Conservation (phyloP, 306 rosid genomes). For the Biancaea sappan region DNA sequence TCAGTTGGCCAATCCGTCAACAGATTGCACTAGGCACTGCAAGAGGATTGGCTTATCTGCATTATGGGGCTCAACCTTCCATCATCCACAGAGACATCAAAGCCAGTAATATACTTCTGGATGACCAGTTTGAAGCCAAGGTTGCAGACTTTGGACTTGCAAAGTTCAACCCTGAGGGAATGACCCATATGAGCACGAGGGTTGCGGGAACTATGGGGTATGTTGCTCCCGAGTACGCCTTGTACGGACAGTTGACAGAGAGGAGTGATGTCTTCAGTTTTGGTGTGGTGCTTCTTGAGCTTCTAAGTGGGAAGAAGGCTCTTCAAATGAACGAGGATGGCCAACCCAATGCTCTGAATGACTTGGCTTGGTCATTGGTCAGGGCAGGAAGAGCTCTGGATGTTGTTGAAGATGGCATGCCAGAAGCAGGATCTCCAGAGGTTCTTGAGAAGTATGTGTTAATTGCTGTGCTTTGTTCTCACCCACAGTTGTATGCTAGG, state of each 20-base stretch:
- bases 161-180: slow-evolving; percentile 84
- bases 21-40: slow-evolving; percentile 85
- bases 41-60: slow-evolving; percentile 90
- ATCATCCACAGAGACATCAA: slow-evolving; percentile 93
- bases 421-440: slow-evolving; percentile 61
- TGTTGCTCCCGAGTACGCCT: slow-evolving; percentile 95
- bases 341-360: slow-evolving; percentile 69
- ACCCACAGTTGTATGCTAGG: slow-evolving; percentile 91
- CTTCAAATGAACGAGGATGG: slow-evolving; percentile 52
- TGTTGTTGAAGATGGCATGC: slow-evolving; percentile 79
- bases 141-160: slow-evolving; percentile 98
- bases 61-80: slow-evolving; percentile 90
- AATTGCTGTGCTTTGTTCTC: slow-evolving; percentile 87
- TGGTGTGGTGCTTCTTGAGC: slow-evolving; percentile 93
- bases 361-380: slow-evolving; percentile 92
- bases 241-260: slow-evolving; percentile 93
- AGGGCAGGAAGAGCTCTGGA: slow-evolving; percentile 65
- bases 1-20: slow-evolving; percentile 84
- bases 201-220: slow-evolving; percentile 98
- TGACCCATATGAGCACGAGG: slow-evolving; percentile 94
- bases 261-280: slow-evolving; percentile 88
- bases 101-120: slow-evolving; percentile 88
- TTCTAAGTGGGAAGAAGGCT: slow-evolving; percentile 91
- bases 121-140: slow-evolving; percentile 76
- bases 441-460: slow-evolving; percentile 83